Evolutionary conservation across 805 yeast species (phyloP).

Genomic region (Hyphopichia homilentoma): DNA sequence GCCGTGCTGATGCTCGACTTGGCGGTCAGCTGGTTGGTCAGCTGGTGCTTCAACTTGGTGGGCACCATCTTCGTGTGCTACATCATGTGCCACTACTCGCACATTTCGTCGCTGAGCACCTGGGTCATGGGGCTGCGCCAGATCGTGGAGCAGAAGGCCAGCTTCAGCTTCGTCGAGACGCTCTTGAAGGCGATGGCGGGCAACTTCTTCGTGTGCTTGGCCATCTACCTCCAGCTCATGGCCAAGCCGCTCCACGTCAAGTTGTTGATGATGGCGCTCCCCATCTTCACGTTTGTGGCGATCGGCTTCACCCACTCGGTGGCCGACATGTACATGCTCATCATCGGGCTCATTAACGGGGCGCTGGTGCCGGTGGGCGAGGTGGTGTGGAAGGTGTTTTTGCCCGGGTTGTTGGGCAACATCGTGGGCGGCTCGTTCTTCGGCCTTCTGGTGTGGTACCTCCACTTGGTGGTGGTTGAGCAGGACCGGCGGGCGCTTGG

Average conservation of each 20-base stretch:
- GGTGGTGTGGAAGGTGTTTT: constrained; percentile 67
- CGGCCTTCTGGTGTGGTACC: constrained; percentile 60
- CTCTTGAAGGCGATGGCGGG: constrained; percentile 72
- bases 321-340: constrained; percentile 73
- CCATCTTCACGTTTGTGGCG: constrained; percentile 73
- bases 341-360: constrained; percentile 65
- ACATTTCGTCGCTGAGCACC: constrained; percentile 37
- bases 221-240: constrained; percentile 72
- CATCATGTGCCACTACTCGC: constrained; percentile 56
- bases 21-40: constrained; percentile 59
- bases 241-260: constrained; percentile 79
- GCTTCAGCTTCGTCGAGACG: constrained; percentile 54
- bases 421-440: constrained; percentile 75
- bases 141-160: constrained; percentile 42
- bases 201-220: constrained; percentile 72
- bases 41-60: constrained; percentile 65
- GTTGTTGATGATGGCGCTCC: constrained; percentile 56
- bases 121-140: constrained; percentile 47
- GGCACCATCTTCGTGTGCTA: constrained; percentile 65
- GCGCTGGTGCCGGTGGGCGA: constrained; percentile 60
- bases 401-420: constrained; percentile 74
- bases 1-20: constrained; percentile 67
- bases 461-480: constrained; percentile 71
- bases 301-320: constrained; percentile 78
- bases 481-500: constrained; percentile 58